A percentile compares a stretch with the other conserved stretches of the same genome.
phyloP scores from a whole-genome alignment of 768 basidiomycete species.

The Boletales sp. region DNA sequence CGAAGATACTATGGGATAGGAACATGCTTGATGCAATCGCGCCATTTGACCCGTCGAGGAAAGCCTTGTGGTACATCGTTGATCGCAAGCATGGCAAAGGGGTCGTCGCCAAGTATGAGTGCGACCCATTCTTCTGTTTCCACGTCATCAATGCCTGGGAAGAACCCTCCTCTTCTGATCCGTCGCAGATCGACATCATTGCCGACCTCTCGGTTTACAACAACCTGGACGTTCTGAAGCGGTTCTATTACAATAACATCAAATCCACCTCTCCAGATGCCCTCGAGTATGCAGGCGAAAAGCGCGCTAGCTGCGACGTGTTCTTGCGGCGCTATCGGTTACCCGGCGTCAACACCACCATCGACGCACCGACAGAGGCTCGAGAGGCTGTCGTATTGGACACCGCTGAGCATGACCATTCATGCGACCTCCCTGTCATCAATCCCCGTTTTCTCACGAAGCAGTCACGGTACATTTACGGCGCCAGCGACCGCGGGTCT shows the following conservation, averaged over 20 bases:
- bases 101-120: conserved; percentile 35
- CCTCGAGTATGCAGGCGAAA: conserved; percentile 24
- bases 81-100: conserved; percentile 35
- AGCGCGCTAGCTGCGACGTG: conserved; percentile 12
- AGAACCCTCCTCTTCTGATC: conserved; percentile 17
- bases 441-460: conserved; percentile 30
- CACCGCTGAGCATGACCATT: conserved; percentile 25
- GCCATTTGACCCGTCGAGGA: conserved; percentile 26
- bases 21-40: conserved; percentile 33
- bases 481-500: conserved; percentile 22
- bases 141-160: conserved; percentile 41
- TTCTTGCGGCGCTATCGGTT: conserved; percentile 32
- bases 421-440: conserved; percentile 36
- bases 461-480: conserved; percentile 33
- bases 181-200: conserved; percentile 28
- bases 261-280: conserved; percentile 23
- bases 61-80: conserved; percentile 36
- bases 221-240: conserved; percentile 30
- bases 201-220: conserved; percentile 36
- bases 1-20: conserved; percentile 28
- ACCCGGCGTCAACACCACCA: conserved; percentile 18
- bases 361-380: conserved; percentile 9
- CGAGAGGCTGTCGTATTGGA: conserved; percentile 17
- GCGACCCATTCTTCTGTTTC: conserved; percentile 38
- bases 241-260: conserved; percentile 29